Conservation (phyloP, 768 basidiomycete genomes). For the Lentinus tigrinus region DNA sequence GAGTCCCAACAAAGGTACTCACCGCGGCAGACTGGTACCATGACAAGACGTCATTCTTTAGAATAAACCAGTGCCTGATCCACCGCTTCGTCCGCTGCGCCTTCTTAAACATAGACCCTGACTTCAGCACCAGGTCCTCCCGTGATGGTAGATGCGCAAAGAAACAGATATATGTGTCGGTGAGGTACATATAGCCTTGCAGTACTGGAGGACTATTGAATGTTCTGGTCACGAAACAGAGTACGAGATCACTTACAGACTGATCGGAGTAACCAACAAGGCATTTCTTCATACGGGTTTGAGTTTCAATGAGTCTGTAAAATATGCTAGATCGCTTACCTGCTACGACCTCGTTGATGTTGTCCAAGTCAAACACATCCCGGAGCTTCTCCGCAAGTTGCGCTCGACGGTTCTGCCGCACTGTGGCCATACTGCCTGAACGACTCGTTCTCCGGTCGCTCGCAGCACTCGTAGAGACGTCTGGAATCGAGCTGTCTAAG, state of each 20-base stretch:
- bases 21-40: slow-evolving; percentile 97
- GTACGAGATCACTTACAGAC: slow-evolving; percentile 60
- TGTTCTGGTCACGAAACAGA: not conserved
- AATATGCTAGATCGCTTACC: too few relatives aligned
- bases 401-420: slow-evolving; percentile 63
- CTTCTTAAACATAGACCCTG: slow-evolving; percentile 86
- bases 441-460: slow-evolving; percentile 11
- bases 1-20: slow-evolving; percentile 23
- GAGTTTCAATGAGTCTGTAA: too few relatives aligned
- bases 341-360: slow-evolving; percentile 81
- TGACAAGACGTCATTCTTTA: slow-evolving; percentile 93
- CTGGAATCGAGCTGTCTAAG: slow-evolving; percentile 9
- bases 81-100: slow-evolving; percentile 87
- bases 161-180: slow-evolving; percentile 91
- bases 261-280: slow-evolving; percentile 90
- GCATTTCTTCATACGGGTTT: slow-evolving; percentile 79
- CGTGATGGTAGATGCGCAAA: slow-evolving; percentile 91
- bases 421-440: slow-evolving; percentile 67
- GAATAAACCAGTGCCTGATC: slow-evolving; percentile 94
- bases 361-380: slow-evolving; percentile 82
- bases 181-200: slow-evolving; percentile 97
- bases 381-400: slow-evolving; percentile 84
- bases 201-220: slow-evolving; percentile 53
- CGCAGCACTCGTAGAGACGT: slow-evolving; percentile 3
- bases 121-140: slow-evolving; percentile 94